Conservation (phyloP, 2,329 filamentous ascomycete genomes). For the Penicillium sp. region DNA sequence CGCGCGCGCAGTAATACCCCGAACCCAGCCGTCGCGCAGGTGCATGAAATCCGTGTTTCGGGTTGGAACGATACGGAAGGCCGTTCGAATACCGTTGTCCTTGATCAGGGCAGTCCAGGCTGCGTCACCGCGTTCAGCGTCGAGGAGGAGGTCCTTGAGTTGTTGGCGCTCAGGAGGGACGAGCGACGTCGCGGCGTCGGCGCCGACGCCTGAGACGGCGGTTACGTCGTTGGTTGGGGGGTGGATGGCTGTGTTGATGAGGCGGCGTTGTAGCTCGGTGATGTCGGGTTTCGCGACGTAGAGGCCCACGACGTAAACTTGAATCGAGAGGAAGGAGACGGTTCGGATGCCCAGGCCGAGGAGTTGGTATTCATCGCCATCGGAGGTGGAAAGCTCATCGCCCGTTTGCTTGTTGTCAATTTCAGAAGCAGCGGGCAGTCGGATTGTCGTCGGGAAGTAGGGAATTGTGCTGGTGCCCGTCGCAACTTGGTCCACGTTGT, state of each 20-base stretch:
- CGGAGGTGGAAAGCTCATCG: conserved; percentile 42
- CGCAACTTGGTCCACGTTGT: conserved; percentile 73
- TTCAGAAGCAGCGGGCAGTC: conserved; percentile 56
- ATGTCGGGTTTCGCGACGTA: conserved; percentile 88
- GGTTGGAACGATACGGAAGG: conserved; percentile 84
- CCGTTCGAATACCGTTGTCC: conserved; percentile 70
- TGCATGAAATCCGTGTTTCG: conserved; percentile 93
- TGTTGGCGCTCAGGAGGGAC: conserved; percentile 79
- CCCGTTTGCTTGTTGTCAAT: conserved; percentile 39
- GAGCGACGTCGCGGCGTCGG: conserved; percentile 73
- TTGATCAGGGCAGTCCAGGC: conserved; percentile 75
- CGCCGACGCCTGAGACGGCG: conserved; percentile 53
- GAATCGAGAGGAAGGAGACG: conserved; percentile 85
- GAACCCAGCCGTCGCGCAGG: conserved; percentile 86
- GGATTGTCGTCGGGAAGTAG: conserved; percentile 73
- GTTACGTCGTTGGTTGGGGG: conserved; percentile 32
- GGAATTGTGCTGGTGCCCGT: conserved; percentile 82
- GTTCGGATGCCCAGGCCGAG: conserved; percentile 85
- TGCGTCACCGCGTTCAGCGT: conserved; percentile 68
- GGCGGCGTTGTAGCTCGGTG: conserved; percentile 72
- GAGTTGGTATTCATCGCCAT: conserved; percentile 72
- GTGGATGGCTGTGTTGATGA: conserved; percentile 69
- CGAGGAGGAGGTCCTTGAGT: conserved; percentile 69
- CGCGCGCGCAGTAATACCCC: conserved; percentile 76
- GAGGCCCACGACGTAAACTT: conserved; percentile 93